Evolutionary conservation across 2,329 filamentous ascomycete genomes (phyloP).

Genomic region (Penicillium sp.): DNA sequence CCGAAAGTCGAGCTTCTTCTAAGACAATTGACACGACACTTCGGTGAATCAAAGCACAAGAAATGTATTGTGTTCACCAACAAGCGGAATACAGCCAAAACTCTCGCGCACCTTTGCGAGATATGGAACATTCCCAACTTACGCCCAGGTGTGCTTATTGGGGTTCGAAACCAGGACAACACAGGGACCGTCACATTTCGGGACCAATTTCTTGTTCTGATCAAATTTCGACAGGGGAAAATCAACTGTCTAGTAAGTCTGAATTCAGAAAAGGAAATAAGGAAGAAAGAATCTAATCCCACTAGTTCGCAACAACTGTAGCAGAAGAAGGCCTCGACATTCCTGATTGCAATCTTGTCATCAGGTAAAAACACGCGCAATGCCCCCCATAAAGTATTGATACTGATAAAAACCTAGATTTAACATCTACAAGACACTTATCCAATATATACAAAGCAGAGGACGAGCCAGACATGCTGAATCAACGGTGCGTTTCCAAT

Average conservation of each 20-base stretch:
- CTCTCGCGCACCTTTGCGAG: conserved; percentile 71
- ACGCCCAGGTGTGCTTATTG: conserved; percentile 67
- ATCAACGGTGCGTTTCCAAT: conserved; percentile 59
- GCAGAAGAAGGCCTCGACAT: conserved; percentile 71
- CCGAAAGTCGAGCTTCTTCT: conserved; percentile 72
- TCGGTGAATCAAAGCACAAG: conserved; percentile 59
- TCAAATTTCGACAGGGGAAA: conserved; percentile 60
- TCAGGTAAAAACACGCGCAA: conserved; percentile 43
- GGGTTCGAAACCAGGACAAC: conserved; percentile 55
- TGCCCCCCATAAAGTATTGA: too few species aligned
- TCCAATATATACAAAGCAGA: conserved; percentile 92
- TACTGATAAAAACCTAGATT: conserved; percentile 60
- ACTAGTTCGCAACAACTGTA: conserved; percentile 64
- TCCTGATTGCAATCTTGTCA: conserved; percentile 67
- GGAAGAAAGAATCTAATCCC: background rate
- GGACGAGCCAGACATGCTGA: conserved; percentile 78
- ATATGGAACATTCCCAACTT: conserved; percentile 63
- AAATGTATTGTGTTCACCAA: conserved; percentile 90
- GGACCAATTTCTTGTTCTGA: conserved; percentile 74
- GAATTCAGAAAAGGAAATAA: background rate
- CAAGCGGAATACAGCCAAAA: conserved; percentile 73
- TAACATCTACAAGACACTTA: conserved; percentile 85
- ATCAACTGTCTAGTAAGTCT: conserved; percentile 20
- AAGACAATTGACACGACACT: conserved; percentile 65
- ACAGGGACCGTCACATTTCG: conserved; percentile 69